A percentile compares a stretch with the other conserved stretches of the same genome.
These are phyloP conservation scores for Crucibulum parvulum DNA, from an alignment of 1,284 basidiomycete genomes.

Conservation along the genomic window DNA sequence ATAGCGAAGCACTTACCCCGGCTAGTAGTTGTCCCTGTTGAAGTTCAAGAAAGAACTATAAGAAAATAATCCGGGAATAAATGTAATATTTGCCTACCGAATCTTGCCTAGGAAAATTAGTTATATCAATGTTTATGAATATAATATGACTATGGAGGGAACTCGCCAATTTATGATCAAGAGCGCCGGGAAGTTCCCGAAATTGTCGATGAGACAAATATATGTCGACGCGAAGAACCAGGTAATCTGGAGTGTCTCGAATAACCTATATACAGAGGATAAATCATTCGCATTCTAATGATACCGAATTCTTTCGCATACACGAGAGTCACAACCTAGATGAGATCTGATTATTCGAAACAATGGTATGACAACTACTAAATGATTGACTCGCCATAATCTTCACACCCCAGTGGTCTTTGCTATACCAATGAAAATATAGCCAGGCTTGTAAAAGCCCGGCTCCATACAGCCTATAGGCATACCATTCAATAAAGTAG, in stretches of 20 bases:
- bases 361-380: too few relatives aligned
- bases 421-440: conserved; percentile 27
- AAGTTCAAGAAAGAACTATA: not conserved
- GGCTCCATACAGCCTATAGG: conserved; percentile 22
- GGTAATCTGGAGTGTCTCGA: conserved; percentile 22
- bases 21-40: not conserved
- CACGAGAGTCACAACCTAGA: too few relatives aligned
- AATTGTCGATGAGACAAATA: conserved; percentile 18
- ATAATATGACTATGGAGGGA: not conserved
- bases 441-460: conserved; percentile 27
- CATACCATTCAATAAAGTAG: not conserved
- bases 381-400: conserved; percentile 10
- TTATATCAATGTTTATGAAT: not conserved
- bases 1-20: not conserved
- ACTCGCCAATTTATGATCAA: conserved; percentile 15
- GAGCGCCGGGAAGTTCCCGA: conserved; percentile 16
- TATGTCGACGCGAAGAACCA: conserved; percentile 19
- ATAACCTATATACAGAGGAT: conserved; percentile 2
- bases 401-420: conserved; percentile 20
- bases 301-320: too few relatives aligned
- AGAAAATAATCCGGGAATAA: not conserved
- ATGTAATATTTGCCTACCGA: conserved; percentile 5
- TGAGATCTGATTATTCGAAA: too few relatives aligned
- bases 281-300: too few relatives aligned
- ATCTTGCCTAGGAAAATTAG: conserved; percentile 6